These are phyloP conservation scores for Entomortierella parvispora DNA, from an alignment of 192 early-diverging fungal species.

Conservation along the genomic window DNA sequence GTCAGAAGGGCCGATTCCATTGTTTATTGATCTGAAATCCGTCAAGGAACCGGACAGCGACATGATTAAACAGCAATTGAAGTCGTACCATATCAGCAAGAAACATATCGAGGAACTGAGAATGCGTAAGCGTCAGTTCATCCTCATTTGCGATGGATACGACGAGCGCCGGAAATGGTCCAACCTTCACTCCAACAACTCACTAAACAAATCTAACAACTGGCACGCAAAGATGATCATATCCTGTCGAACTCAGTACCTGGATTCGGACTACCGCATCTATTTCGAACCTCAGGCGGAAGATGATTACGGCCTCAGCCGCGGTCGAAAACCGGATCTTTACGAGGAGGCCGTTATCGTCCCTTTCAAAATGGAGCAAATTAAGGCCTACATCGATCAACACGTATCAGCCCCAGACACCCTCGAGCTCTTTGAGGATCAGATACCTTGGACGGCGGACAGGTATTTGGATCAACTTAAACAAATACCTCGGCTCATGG, in stretches of 20 bases:
- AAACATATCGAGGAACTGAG: neutral
- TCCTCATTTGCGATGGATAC: constrained; percentile 4
- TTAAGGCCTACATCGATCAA: neutral
- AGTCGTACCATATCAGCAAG: neutral
- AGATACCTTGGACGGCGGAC: neutral
- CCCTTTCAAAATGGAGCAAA: neutral
- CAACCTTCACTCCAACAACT: neutral
- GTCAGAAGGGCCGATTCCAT: neutral
- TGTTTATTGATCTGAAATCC: neutral
- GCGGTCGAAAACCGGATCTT: neutral
- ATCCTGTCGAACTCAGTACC: neutral
- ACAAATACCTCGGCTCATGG: neutral
- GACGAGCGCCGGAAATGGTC: neutral
- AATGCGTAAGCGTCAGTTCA: neutral
- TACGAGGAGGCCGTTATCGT: constrained; percentile 5
- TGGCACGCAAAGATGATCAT: constrained; percentile 6
- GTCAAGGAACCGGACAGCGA: neutral
- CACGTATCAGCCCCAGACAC: neutral
- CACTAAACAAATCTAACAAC: neutral
- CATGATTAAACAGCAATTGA: neutral
- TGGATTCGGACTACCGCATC: neutral
- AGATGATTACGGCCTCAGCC: neutral
- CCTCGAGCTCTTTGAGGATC: neutral
- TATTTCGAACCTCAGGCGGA: neutral
- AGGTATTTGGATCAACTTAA: neutral